Evolutionary conservation across 257 asterid genomes (phyloP), one percentile per base, ranked within the genome.

Genomic region (Rauvolfia tetraphylla): DNA sequence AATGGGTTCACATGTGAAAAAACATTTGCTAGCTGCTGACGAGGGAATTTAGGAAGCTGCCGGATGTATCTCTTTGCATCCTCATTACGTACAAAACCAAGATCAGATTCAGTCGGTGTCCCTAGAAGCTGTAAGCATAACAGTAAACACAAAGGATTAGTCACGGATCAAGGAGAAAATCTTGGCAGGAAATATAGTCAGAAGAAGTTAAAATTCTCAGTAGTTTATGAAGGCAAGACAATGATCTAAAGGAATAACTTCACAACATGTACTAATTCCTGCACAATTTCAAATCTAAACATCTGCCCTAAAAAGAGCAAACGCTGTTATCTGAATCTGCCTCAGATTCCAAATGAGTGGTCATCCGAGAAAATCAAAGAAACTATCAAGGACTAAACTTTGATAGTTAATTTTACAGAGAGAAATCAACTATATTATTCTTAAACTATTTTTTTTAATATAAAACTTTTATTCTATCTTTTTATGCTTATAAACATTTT

Each of bases 1-100:
- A 90, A 71, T 58, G 99, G 91, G 76, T 91, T 85, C 71, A 95
- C 89, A 81, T 91, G 97, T 68, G 98, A 91, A 86, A 95, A 95
- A 61, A 82, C 85, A 65, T 81, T 78, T 10, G 91, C 88, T 31
- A 95, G 76, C 79, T 87, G 85, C 89, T 91, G 93, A 7, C 97
- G 94, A 68, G 97, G 90, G 75, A 89, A 90, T 36, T 71, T 83
- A 1, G 99, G 98, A 42, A 95, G 96, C 74, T 95, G 98, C 22
- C 97, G 68, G 57, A 95, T 84, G 68, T 93, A 95, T 85, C 91
- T 89, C 79, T 85, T 93, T 1, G 97, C 98, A 68, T 91, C 97
- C 82, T 93, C 97, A 22, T 88, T 93, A 70, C 87, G 79, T 58
- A 89, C 84, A 85, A 81, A 91, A 39, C 83, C 88, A 7, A 93